Conservation (phyloP, 2,329 filamentous ascomycete genomes). For the Verticillium nubilum region DNA sequence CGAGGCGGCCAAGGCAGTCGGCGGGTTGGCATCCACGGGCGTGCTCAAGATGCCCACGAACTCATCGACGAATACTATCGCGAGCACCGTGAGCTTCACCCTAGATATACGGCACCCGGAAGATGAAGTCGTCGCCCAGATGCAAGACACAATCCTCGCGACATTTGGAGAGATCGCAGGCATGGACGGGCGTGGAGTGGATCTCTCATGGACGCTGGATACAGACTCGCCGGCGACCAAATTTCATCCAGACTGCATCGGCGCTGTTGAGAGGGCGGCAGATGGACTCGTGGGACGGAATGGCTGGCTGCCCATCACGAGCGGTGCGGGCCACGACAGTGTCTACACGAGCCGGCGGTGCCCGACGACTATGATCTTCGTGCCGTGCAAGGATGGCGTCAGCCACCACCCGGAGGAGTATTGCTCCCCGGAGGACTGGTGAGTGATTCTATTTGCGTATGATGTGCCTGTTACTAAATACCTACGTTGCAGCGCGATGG, state of each 20-base stretch:
- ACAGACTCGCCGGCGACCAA: constrained; percentile 55
- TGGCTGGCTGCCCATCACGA: constrained; percentile 28
- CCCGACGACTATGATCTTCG: constrained; percentile 63
- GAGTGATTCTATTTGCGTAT: not conserved
- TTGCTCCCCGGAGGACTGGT: constrained; percentile 52
- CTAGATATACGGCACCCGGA: constrained; percentile 13
- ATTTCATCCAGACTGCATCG: constrained; percentile 64
- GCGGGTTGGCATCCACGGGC: constrained; percentile 63
- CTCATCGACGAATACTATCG: constrained; percentile 14
- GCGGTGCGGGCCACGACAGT: constrained; percentile 41
- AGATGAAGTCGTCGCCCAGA: constrained; percentile 7
- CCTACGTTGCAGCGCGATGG: constrained; percentile 9
- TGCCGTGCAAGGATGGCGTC: constrained; percentile 57
- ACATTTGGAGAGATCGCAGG: constrained; percentile 17
- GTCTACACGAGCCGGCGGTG: constrained; percentile 54
- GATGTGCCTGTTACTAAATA: constrained; percentile 13
- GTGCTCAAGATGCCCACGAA: constrained; percentile 40
- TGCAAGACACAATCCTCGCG: constrained; percentile 16
- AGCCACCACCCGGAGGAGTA: constrained; percentile 62
- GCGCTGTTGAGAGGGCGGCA: constrained; percentile 55
- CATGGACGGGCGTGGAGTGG: constrained; percentile 21
- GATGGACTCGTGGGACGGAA: constrained; percentile 49
- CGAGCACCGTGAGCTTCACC: constrained; percentile 10
- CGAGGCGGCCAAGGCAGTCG: constrained; percentile 52
- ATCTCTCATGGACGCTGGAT: constrained; percentile 57